Evolutionary conservation across 2,329 filamentous ascomycete genomes (phyloP).

Genomic region (Pseudocercospora pini-densiflorae): DNA sequence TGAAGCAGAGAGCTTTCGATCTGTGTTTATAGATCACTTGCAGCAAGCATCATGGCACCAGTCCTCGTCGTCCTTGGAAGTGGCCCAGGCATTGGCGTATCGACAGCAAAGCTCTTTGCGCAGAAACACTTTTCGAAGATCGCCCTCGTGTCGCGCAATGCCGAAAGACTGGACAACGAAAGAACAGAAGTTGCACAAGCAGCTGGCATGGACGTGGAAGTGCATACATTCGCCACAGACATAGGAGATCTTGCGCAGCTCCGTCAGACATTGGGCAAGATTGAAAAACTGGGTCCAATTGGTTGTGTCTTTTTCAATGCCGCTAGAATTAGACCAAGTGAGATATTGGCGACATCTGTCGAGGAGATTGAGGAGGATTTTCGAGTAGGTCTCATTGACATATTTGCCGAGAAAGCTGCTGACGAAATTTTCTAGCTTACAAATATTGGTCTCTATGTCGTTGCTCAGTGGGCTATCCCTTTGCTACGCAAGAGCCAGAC

Average conservation of each 20-base stretch:
- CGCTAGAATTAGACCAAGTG: slow-evolving; percentile 14
- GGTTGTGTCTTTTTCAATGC: slow-evolving; percentile 25
- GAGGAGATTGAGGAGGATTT: slow-evolving; percentile 25
- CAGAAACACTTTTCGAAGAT: slow-evolving; percentile 18
- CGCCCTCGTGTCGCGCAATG: slow-evolving; percentile 23
- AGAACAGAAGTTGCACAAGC: slow-evolving; percentile 12
- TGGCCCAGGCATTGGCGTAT: slow-evolving; percentile 23
- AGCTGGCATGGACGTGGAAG: background rate
- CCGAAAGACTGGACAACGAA: slow-evolving; percentile 19
- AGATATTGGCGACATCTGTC: slow-evolving; percentile 15
- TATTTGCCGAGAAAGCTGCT: background rate
- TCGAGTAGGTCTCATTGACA: background rate
- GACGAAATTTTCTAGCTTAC: background rate
- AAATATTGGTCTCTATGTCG: slow-evolving; percentile 18
- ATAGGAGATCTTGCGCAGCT: slow-evolving; percentile 16
- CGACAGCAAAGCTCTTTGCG: slow-evolving; percentile 23
- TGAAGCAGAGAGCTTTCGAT: background rate
- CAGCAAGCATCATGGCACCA: slow-evolving; percentile 7
- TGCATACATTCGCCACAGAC: slow-evolving; percentile 12
- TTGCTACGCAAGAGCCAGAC: slow-evolving; percentile 2
- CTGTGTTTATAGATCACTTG: background rate
- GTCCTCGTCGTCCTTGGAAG: slow-evolving; percentile 19
- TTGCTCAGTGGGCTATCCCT: slow-evolving; percentile 21
- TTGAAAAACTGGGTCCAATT: slow-evolving; percentile 18
- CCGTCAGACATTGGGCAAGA: slow-evolving; percentile 10